Percentiles rank a stretch among this genome's conserved stretches.
Evolutionary conservation across 202 grass and related monocot species (phyloP).

Genomic region (Alloteropsis angusta): DNA sequence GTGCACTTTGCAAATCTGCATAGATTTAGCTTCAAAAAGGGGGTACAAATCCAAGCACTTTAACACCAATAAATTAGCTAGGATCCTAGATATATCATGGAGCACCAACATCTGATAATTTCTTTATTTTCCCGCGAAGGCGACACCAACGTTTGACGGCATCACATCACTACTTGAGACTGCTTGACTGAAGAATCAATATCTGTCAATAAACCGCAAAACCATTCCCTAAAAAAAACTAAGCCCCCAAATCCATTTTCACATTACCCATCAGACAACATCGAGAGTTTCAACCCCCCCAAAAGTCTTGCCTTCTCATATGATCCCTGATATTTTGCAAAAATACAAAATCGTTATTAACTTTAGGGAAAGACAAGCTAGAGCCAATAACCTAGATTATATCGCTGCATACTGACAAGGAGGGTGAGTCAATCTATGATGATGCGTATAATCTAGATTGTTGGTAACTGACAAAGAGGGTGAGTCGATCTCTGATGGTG

Average conservation of each 20-base stretch:
- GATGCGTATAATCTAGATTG: no score
- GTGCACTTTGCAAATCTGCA: background rate
- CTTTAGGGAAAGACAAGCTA: background rate
- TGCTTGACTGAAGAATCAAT: background rate
- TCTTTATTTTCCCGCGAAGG: background rate
- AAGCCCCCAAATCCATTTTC: background rate
- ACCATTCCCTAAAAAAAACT: background rate
- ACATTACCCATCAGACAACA: background rate
- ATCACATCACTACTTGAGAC: background rate
- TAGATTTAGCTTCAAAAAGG: background rate
- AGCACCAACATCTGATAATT: background rate
- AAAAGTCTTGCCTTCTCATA: no score
- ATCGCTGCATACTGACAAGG: background rate
- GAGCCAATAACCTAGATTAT: background rate
- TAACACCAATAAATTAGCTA: background rate
- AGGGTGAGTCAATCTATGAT: no score
- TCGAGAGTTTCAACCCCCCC: background rate
- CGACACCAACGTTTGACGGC: background rate
- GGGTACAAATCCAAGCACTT: background rate
- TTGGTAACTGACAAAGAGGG: background rate
- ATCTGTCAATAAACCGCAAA: background rate
- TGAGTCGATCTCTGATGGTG: no score
- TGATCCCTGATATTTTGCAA: background rate
- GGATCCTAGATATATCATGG: conserved; percentile 1
- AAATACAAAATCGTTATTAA: background rate